phyloP scores from a whole-genome alignment of 1,284 basidiomycete genomes.

The Coniferiporia sulphurascens region DNA sequence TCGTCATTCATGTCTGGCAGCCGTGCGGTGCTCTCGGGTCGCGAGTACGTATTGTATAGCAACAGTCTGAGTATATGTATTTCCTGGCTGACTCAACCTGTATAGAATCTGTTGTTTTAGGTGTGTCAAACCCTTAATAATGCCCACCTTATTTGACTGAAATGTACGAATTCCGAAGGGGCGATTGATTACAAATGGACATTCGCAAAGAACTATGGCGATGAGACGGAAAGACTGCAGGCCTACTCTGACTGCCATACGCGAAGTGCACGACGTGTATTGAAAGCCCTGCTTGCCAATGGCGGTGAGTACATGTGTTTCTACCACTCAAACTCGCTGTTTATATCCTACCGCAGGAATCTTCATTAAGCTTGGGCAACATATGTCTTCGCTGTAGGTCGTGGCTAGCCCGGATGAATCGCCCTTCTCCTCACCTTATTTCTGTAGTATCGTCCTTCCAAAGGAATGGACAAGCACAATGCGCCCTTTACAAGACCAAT shows the following conservation, averaged over 20 bases:
- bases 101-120: conserved; percentile 54
- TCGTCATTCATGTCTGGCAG: conserved; percentile 57
- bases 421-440: conserved; percentile 19
- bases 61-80: not conserved
- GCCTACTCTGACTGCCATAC: conserved; percentile 77
- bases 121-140: not conserved
- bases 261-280: conserved; percentile 72
- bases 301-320: conserved; percentile 51
- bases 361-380: conserved; percentile 92
- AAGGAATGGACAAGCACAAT: conserved; percentile 70
- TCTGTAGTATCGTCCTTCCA: conserved; percentile 60
- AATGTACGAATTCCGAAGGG: conserved; percentile 23
- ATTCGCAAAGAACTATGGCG: conserved; percentile 54
- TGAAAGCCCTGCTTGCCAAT: conserved; percentile 79
- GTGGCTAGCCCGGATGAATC: not conserved
- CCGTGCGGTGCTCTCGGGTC: conserved; percentile 70
- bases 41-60: conserved; percentile 40
- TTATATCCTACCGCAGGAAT: conserved; percentile 45
- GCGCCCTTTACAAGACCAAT: conserved; percentile 80
- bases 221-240: conserved; percentile 49
- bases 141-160: not conserved
- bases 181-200: conserved; percentile 85
- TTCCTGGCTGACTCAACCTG: not conserved
- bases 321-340: not conserved
- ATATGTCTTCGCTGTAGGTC: conserved; percentile 68